Evolutionary conservation across 352 stramenopile species (phyloP).

Genomic region (Aphanomyces euteiches): DNA sequence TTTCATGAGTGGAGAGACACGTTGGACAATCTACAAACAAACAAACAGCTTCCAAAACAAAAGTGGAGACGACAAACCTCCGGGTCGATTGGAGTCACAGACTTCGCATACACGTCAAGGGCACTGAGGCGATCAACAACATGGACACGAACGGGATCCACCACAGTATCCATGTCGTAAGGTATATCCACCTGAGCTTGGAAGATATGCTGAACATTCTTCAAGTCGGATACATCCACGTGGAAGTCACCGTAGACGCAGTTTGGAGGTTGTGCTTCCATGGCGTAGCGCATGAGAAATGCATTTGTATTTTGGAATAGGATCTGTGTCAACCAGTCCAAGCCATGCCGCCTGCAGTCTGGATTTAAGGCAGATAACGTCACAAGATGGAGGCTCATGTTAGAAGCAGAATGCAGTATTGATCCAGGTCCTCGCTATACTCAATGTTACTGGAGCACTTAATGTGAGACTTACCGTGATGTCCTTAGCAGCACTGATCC

Average conservation of each 20-base stretch:
- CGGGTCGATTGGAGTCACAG: too few species aligned
- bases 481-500: not conserved
- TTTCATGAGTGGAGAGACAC: not conserved
- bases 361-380: not conserved
- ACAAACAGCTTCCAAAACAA: too few species aligned
- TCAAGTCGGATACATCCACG: not conserved
- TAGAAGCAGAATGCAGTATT: not conserved
- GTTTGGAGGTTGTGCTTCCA: not conserved
- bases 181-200: too few species aligned
- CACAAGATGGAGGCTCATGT: not conserved
- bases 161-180: too few species aligned
- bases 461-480: not conserved
- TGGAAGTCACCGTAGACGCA: not conserved
- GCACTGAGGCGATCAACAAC: too few species aligned
- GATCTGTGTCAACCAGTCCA: slow-evolving; percentile 14
- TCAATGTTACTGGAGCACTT: not conserved
- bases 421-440: not conserved
- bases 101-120: too few species aligned
- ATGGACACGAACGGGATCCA: too few species aligned
- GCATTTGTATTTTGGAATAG: slow-evolving; percentile 5
- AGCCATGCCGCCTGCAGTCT: not conserved
- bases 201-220: too few species aligned
- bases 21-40: not conserved
- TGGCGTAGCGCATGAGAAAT: not conserved
- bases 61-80: too few species aligned